Base-by-base conservation (phyloP, 768 basidiomycete species). In the Russula foetens region DNA sequence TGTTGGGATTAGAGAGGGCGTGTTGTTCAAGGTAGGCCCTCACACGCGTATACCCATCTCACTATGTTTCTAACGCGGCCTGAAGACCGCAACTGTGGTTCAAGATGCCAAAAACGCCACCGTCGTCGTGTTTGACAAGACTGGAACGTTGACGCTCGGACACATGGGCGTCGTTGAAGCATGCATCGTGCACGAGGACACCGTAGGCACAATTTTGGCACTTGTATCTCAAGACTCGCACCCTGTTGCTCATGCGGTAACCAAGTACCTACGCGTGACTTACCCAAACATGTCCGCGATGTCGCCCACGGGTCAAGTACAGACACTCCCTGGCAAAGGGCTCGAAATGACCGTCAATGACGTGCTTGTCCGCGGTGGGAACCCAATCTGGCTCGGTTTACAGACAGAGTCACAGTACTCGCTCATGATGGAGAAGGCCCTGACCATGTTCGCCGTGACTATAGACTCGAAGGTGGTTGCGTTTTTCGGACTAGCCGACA, bases 111-210 rank as follows among this genome's bases (percentile, higher is more conserved):
- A 75, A n/a, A 69, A 74, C 47, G 70, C 79, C 55, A 71, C 75
- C 35, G 72, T 75, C 52, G 74, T 79, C 31, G 80, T 78, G 2
- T 79, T 84, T 58, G 83, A 85, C 71, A 85, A 85, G 74, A 84
- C 83, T 0, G 83, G 83, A 0, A 84, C 83, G 15, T 71, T 84
- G 53, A 81, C 82, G 1, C 63, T 69, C 48, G 79, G 79, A 12
- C 65, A 74, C 53, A 72, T 77, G 29, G 65, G 70, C 0, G 76
- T 81, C 19, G 73, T 72, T n/a, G 68, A 71, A 48, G 67, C 71
- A 46, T 69, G 71, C 39, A 53, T 74, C 28, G 15, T 69, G 31
- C 68, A 63, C n/a, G 67, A 67, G 19, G 67, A 66, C n/a, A 46
- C 56, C 4, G 43, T 75, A 39, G 67, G 60, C 17, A 31, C 35